Conservation (phyloP, 495 filamentous ascomycete genomes). For the Xylaria venustula region DNA sequence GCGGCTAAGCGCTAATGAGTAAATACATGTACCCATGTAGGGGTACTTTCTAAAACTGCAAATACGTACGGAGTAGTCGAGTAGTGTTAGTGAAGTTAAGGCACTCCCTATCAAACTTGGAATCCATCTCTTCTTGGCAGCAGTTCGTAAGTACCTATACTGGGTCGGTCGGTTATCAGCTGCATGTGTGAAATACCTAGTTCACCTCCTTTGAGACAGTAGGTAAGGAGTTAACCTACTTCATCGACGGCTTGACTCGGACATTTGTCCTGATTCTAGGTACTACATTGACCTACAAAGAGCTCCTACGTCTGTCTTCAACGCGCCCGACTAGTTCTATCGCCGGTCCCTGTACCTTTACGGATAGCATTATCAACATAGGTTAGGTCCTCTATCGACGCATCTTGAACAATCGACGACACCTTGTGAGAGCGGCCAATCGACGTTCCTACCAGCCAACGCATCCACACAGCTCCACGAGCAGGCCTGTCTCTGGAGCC, state of each 20-base stretch:
- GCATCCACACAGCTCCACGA: background rate
- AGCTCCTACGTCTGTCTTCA: background rate
- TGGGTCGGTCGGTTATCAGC: background rate
- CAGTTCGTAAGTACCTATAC: background rate
- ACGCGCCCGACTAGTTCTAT: background rate
- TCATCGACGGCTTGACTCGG: background rate
- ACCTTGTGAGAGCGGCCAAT: background rate
- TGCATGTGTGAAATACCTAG: conserved; percentile 5
- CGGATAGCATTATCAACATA: background rate
- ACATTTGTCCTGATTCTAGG: background rate
- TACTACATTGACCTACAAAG: background rate
- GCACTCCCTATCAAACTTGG: no score
- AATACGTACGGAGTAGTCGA: no score
- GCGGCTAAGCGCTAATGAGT: no score
- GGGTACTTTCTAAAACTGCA: no score
- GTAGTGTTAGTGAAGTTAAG: no score
- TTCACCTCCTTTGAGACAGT: conserved; percentile 10
- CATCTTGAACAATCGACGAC: background rate
- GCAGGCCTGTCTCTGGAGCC: background rate
- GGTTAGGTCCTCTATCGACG: background rate
- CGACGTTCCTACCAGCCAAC: background rate
- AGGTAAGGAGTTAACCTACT: background rate
- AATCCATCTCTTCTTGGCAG: no score
- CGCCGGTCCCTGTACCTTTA: background rate
- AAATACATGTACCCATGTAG: no score